Evolutionary conservation across 257 asterid genomes (phyloP).

Genomic region (Henckelia pumila): DNA sequence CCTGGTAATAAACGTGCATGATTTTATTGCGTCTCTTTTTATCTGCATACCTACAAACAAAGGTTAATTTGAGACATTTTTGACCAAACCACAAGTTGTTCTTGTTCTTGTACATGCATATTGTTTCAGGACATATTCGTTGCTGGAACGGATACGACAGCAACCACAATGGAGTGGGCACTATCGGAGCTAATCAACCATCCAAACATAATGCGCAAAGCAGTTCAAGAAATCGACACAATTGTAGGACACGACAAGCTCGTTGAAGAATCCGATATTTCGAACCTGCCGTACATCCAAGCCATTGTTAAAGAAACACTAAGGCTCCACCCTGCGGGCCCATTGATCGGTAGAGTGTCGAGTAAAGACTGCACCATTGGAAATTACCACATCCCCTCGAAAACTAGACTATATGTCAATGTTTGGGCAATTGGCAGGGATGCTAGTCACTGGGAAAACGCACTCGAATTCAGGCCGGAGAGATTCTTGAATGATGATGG

Average conservation of each 20-base stretch:
- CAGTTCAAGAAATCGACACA: slow-evolving; percentile 50
- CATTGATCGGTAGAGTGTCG: slow-evolving; percentile 50
- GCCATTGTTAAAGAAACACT: slow-evolving; percentile 72
- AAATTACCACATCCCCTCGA: slow-evolving; percentile 51
- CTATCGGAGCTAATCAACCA: slow-evolving; percentile 68
- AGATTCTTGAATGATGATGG: slow-evolving; percentile 44
- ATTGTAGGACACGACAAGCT: slow-evolving; percentile 39
- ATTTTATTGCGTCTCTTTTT: neutral
- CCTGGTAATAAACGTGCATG: slow-evolving; percentile 48
- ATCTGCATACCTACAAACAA: too few species aligned
- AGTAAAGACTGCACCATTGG: slow-evolving; percentile 47
- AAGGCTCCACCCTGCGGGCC: slow-evolving; percentile 77
- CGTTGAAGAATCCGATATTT: slow-evolving; percentile 58
- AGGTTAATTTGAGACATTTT: neutral
- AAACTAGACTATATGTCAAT: slow-evolving; percentile 53
- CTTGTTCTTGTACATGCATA: neutral
- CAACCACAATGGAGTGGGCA: slow-evolving; percentile 80
- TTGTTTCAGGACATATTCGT: slow-evolving; percentile 77
- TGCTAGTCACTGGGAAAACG: slow-evolving; percentile 56
- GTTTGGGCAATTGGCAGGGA: slow-evolving; percentile 75
- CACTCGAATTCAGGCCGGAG: slow-evolving; percentile 63
- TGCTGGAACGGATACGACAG: slow-evolving; percentile 83
- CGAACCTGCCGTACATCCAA: slow-evolving; percentile 62
- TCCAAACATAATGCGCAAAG: slow-evolving; percentile 49
- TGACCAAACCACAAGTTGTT: neutral